Evolutionary conservation across 768 basidiomycete species (phyloP).

Genomic region (Russula vinacea): DNA sequence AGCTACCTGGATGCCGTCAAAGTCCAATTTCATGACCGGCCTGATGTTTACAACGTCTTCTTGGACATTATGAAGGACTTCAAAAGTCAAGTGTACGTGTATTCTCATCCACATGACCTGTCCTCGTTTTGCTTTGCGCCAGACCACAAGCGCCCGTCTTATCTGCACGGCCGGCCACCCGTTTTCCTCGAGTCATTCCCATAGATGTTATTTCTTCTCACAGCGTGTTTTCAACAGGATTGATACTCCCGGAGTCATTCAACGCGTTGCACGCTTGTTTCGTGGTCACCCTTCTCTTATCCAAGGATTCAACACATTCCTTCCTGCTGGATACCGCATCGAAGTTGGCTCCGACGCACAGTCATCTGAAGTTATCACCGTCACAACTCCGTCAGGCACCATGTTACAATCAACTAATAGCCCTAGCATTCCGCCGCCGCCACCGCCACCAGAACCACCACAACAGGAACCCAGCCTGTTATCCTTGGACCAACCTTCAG

Average conservation of each 20-base stretch:
- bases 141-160: background rate
- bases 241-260: conserved; percentile 96
- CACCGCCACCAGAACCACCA: background rate
- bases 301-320: conserved; percentile 97
- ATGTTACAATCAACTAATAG: conserved; percentile 37
- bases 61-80: conserved; percentile 76
- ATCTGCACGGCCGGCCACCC: background rate
- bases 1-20: conserved; percentile 66
- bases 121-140: background rate
- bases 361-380: conserved; percentile 66
- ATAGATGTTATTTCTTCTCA: background rate
- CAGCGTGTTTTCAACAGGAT: conserved; percentile 52
- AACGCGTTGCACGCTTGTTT: conserved; percentile 91
- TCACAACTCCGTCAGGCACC: conserved; percentile 71
- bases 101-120: background rate
- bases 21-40: conserved; percentile 53
- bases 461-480: conserved; percentile 2
- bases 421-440: conserved; percentile 21
- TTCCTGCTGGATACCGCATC: conserved; percentile 92
- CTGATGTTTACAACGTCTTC: conserved; percentile 62
- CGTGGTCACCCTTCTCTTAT: conserved; percentile 86
- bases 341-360: conserved; percentile 67
- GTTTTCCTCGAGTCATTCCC: background rate
- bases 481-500: conserved; percentile 13
- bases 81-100: conserved; percentile 56